phyloP scores from a whole-genome alignment of 2,329 filamentous ascomycete species.

The Neonectria punicea region DNA sequence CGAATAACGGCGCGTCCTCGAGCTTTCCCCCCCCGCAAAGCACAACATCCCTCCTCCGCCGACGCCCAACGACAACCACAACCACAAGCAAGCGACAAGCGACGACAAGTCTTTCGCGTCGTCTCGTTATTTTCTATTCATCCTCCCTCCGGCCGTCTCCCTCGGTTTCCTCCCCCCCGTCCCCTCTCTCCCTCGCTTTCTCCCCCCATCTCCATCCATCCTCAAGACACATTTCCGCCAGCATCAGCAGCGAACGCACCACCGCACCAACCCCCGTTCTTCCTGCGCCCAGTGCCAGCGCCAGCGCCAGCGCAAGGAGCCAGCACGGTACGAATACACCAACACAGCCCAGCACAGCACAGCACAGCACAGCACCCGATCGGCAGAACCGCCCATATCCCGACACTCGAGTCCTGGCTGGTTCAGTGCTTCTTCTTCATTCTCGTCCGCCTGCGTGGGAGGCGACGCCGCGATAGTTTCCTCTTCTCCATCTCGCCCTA shows the following conservation, averaged over 20 bases:
- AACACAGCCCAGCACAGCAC: background rate
- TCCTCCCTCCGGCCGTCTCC: conserved; percentile 24
- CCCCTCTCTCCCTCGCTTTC: conserved; percentile 7
- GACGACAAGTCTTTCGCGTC: conserved; percentile 22
- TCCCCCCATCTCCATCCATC: conserved; percentile 6
- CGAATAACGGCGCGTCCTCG: conserved; percentile 36
- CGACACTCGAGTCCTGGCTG: conserved; percentile 43
- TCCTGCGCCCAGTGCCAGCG: conserved; percentile 38
- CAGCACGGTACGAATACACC: conserved; percentile 20
- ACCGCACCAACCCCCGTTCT: conserved; percentile 24
- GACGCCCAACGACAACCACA: conserved; percentile 41
- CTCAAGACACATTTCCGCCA: conserved; percentile 14
- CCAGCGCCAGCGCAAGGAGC: conserved; percentile 37
- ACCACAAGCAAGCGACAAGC: conserved; percentile 37
- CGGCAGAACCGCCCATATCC: conserved; percentile 31
- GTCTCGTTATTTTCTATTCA: conserved; percentile 11
- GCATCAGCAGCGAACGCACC: conserved; percentile 36
- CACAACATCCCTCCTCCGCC: conserved; percentile 39
- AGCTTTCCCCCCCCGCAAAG: conserved; percentile 44
- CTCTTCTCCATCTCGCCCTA: conserved; percentile 23
- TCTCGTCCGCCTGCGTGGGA: conserved; percentile 34
- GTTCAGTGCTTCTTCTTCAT: conserved; percentile 41
- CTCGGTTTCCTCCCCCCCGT: background rate
- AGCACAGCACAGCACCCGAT: conserved; percentile 8
- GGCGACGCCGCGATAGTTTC: conserved; percentile 34